A percentile compares a stretch with the other conserved stretches of the same genome.
Conservation (phyloP, 163 green algal species). For the Volvox carteri region DNA sequence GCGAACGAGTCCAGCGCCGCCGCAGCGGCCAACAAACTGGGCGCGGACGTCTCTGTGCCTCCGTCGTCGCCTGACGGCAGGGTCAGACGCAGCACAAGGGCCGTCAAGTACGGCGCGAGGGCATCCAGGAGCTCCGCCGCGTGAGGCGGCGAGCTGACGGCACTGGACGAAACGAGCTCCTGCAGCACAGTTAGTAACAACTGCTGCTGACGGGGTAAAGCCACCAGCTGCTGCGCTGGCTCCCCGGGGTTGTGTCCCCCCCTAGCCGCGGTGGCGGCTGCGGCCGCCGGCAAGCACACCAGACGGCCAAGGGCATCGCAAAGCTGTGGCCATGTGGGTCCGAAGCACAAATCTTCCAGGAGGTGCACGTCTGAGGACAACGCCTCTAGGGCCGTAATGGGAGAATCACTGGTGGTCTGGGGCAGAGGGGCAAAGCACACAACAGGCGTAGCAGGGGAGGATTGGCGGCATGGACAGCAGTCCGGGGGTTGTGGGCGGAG, state of each 20-base stretch:
- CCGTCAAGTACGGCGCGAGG: constrained; percentile 20
- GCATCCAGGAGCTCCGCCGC: constrained; percentile 41
- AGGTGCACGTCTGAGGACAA: constrained; percentile 40
- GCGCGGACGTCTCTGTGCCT: neutral
- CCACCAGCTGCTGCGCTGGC: neutral
- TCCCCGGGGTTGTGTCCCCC: too few relatives aligned
- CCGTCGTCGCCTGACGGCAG: neutral
- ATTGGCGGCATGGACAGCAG: neutral
- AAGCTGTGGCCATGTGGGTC: constrained; percentile 44
- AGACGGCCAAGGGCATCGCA: constrained; percentile 37
- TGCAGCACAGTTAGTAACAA: constrained; percentile 30
- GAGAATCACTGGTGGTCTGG: constrained; percentile 28
- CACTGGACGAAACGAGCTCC: neutral
- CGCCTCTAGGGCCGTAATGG: constrained; percentile 14
- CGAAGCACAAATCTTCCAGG: constrained; percentile 50
- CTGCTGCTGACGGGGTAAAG: constrained; percentile 23
- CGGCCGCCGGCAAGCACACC: neutral
- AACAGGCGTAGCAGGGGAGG: neutral
- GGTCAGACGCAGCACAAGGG: constrained; percentile 9
- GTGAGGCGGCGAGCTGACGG: constrained; percentile 29
- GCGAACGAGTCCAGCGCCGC: constrained; percentile 15
- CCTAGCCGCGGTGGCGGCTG: neutral
- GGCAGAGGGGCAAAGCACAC: neutral
- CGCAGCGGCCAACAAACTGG: neutral
- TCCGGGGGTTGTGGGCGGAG: too few relatives aligned